Conservation (phyloP, 2,329 filamentous ascomycete genomes). For the Colletotrichum filicis region DNA sequence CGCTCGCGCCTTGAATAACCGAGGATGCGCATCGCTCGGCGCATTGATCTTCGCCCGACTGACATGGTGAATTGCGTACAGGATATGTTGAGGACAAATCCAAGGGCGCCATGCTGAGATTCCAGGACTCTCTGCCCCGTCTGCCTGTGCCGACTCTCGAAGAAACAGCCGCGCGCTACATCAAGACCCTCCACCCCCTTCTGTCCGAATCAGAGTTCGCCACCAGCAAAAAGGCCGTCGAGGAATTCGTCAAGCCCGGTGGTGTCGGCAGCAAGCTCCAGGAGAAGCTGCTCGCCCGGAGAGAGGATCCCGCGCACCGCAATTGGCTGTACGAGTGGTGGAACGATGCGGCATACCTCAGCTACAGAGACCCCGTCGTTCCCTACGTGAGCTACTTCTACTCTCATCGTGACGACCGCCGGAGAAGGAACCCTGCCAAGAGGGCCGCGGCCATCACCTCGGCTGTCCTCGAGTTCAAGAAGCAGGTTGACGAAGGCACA, state of each 20-base stretch:
- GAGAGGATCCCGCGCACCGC: constrained; percentile 82
- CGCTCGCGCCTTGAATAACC: neutral
- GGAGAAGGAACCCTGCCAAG: constrained; percentile 88
- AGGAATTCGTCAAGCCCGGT: constrained; percentile 89
- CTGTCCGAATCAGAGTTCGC: constrained; percentile 76
- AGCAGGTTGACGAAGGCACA: constrained; percentile 82
- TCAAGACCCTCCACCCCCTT: constrained; percentile 82
- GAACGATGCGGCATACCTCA: constrained; percentile 94
- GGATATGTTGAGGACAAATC: constrained; percentile 84
- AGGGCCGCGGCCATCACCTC: constrained; percentile 91
- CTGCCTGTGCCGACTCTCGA: constrained; percentile 85
- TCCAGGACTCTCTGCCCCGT: constrained; percentile 84
- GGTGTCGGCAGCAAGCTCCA: constrained; percentile 86
- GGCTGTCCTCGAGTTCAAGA: constrained; percentile 92
- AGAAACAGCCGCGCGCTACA: constrained; percentile 83
- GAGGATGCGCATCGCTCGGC: neutral
- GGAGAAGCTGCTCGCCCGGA: constrained; percentile 83
- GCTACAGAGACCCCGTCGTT: constrained; percentile 93
- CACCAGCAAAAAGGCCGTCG: constrained; percentile 82
- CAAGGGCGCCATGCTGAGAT: constrained; percentile 85
- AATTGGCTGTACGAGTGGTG: constrained; percentile 99
- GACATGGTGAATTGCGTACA: constrained; percentile 43
- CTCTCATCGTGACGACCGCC: constrained; percentile 93
- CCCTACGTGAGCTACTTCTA: constrained; percentile 99
- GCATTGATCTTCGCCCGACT: neutral